phyloP scores from a whole-genome alignment of 2,329 filamentous ascomycete genomes.

The Ophiostoma ulmi region DNA sequence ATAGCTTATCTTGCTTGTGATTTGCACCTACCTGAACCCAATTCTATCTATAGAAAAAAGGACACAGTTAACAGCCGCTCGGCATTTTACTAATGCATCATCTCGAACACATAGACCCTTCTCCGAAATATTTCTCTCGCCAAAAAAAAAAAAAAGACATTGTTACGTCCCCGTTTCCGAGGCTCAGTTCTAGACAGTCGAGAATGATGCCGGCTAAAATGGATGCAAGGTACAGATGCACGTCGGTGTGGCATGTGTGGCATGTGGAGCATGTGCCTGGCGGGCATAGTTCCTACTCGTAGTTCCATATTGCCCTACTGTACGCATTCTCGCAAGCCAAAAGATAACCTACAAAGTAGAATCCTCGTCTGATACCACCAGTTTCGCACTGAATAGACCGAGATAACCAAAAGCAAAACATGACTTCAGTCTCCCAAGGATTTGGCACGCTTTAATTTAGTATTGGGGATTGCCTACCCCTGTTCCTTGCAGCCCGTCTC shows the following conservation, averaged over 20 bases:
- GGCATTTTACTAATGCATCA: not conserved
- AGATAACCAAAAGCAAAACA: not conserved
- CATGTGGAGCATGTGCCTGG: not conserved
- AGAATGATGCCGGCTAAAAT: not conserved
- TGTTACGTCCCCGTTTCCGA: not conserved
- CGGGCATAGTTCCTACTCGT: not conserved
- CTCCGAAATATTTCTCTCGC: not conserved
- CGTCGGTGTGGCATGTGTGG: not conserved
- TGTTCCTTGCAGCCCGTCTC: not conserved
- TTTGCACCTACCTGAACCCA: not conserved
- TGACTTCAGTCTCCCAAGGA: not conserved
- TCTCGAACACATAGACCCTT: not conserved
- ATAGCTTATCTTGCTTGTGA: not conserved
- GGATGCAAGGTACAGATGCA: constrained; percentile 6
- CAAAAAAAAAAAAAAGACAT: not conserved
- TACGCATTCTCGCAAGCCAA: not conserved
- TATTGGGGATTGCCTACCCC: not conserved
- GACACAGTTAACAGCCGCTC: not conserved
- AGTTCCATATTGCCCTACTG: not conserved
- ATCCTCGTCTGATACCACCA: not conserved
- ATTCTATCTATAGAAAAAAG: not conserved
- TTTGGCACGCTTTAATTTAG: constrained; percentile 3
- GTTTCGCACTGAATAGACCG: not conserved
- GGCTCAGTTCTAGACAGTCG: not conserved
- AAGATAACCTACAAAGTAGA: not conserved